Conservation (phyloP, 805 yeast genomes). For the Novakomyces olei region DNA sequence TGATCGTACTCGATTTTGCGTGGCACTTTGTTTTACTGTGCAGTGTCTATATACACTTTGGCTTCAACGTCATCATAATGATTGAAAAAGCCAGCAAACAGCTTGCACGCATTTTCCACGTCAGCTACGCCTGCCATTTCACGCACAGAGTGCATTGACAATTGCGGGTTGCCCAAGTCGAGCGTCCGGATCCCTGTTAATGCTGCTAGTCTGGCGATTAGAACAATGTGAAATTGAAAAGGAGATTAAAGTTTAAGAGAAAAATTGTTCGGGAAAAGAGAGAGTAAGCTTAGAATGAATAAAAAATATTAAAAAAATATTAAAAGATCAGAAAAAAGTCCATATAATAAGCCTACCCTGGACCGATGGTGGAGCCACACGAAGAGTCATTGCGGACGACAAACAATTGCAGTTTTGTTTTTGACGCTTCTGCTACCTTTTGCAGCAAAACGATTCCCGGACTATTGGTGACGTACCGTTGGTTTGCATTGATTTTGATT, state of each 20-base stretch:
- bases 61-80: conserved; percentile 35
- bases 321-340: conserved; percentile 54
- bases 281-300: too few species aligned
- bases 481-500: conserved; percentile 81
- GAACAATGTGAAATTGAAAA: too few species aligned
- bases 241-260: too few species aligned
- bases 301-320: too few species aligned
- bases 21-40: too few species aligned
- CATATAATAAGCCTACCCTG: too few species aligned
- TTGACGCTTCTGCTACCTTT: conserved; percentile 39
- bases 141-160: conserved; percentile 70
- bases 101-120: conserved; percentile 45
- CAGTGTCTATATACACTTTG: conserved; percentile 1
- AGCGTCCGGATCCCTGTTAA: conserved; percentile 14
- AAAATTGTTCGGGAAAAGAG: too few species aligned
- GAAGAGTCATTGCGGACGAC: conserved; percentile 87
- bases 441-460: conserved; percentile 66
- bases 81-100: conserved; percentile 43
- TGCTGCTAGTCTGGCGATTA: conserved; percentile 5
- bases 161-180: conserved; percentile 64
- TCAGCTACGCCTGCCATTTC: conserved; percentile 61
- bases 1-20: background rate
- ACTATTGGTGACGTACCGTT: conserved; percentile 83
- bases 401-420: conserved; percentile 73
- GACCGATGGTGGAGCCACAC: conserved; percentile 94